A percentile compares a stretch with the other conserved stretches of the same genome.
These are phyloP conservation scores for Phytopythium chamaehyphon DNA, from an alignment of 352 stramenopile species.

Conservation along the genomic window DNA sequence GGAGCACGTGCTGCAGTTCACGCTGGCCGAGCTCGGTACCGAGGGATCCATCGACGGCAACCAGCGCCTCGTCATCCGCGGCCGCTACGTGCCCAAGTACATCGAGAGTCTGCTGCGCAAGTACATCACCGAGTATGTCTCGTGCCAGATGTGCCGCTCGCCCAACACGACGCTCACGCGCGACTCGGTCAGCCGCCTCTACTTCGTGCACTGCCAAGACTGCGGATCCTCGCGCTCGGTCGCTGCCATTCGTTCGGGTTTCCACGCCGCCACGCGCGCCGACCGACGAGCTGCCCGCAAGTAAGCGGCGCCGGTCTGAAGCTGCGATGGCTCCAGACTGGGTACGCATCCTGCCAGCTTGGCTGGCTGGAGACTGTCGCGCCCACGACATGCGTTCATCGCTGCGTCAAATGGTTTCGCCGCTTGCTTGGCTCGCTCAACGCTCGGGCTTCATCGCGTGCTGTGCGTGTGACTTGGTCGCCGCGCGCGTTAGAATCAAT, in stretches of 20 bases:
- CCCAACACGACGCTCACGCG: constrained; percentile 97
- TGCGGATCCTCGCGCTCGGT: constrained; percentile 97
- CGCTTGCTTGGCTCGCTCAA: no score
- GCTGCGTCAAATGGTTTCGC: no score
- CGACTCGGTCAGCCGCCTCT: constrained; percentile 95
- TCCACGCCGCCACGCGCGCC: constrained; percentile 93
- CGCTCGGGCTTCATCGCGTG: no score
- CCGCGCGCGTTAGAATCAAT: no score
- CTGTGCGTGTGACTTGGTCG: no score
- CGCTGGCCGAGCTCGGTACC: constrained; percentile 98
- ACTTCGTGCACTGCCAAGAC: constrained; percentile 98
- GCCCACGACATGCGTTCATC: no score
- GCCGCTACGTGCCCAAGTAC: constrained; percentile 98
- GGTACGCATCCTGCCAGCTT: no score
- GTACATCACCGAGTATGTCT: constrained; percentile 99
- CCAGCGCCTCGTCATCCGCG: constrained; percentile 97
- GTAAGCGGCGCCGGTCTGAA: constrained; percentile 26
- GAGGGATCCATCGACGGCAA: constrained; percentile 99
- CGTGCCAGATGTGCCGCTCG: constrained; percentile 98
- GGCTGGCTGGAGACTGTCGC: no score
- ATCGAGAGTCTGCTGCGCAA: constrained; percentile 99
- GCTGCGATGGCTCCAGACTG: background rate
- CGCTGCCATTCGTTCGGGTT: constrained; percentile 96
- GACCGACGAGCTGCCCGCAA: constrained; percentile 84
- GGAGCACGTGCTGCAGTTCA: constrained; percentile 99